phyloP scores from a whole-genome alignment of 2,329 filamentous ascomycete genomes.

The Fusarium sulawesiense region DNA sequence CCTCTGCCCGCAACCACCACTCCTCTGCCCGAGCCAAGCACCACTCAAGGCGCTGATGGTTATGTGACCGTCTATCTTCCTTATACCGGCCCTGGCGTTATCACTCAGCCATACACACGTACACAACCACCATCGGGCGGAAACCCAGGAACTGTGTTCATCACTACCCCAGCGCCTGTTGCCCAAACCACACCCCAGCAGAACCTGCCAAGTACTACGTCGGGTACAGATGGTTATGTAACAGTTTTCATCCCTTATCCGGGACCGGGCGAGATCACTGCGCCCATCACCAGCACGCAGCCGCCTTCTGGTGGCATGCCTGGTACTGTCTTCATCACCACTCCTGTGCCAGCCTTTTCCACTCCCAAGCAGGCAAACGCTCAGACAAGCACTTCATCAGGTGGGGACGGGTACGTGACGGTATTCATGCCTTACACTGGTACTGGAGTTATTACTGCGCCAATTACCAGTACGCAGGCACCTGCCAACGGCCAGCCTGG shows the following conservation, averaged over 20 bases:
- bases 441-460: conserved; percentile 12
- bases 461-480: conserved; percentile 7
- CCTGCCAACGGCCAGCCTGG: conserved; percentile 14
- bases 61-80: conserved; percentile 26
- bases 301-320: conserved; percentile 8
- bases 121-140: conserved; percentile 26
- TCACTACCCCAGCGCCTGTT: conserved; percentile 25
- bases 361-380: conserved; percentile 8
- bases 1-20: conserved; percentile 3
- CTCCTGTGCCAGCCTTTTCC: conserved; percentile 4
- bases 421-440: conserved; percentile 14
- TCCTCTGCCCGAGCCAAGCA: conserved; percentile 9
- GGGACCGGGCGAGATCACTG: conserved; percentile 25
- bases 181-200: conserved; percentile 7
- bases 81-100: conserved; percentile 23
- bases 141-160: conserved; percentile 27
- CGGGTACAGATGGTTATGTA: conserved; percentile 24
- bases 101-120: conserved; percentile 19
- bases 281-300: conserved; percentile 19
- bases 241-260: conserved; percentile 26
- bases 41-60: conserved; percentile 12
- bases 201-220: conserved; percentile 21
- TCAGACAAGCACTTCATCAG: background rate
- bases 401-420: conserved; percentile 16
- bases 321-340: conserved; percentile 24